These are phyloP conservation scores for Aspergillus sclerotioniger DNA, from an alignment of 495 filamentous ascomycete species.

Conservation along the genomic window DNA sequence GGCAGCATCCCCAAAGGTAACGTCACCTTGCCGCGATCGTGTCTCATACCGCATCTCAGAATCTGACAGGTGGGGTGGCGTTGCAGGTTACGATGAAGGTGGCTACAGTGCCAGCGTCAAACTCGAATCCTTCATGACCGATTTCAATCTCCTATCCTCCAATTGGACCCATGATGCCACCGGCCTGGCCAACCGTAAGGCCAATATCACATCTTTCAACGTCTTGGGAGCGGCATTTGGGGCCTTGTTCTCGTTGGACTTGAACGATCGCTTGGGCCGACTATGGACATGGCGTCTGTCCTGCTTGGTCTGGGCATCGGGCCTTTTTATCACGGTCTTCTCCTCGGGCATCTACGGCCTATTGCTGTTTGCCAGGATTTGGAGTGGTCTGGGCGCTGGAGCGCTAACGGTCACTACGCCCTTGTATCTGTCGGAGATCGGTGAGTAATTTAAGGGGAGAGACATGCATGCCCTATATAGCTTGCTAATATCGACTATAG, in stretches of 20 bases:
- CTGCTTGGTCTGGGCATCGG: constrained; percentile 39
- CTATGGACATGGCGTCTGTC: constrained; percentile 40
- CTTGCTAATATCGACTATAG: constrained; percentile 15
- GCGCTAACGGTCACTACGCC: constrained; percentile 48
- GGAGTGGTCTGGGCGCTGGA: constrained; percentile 47
- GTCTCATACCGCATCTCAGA: background rate
- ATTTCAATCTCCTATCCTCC: constrained; percentile 38
- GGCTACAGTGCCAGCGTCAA: constrained; percentile 45
- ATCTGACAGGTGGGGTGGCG: constrained; percentile 9
- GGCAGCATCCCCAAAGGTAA: constrained; percentile 47
- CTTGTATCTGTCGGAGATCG: constrained; percentile 52
- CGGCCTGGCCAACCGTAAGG: constrained; percentile 40
- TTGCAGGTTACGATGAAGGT: constrained; percentile 48
- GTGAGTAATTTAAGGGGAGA: constrained; percentile 10
- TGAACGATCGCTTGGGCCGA: constrained; percentile 45
- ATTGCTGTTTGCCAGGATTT: constrained; percentile 44
- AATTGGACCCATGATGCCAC: constrained; percentile 36
- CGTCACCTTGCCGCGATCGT: background rate
- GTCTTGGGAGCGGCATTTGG: constrained; percentile 45
- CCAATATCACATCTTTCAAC: constrained; percentile 48
- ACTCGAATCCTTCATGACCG: constrained; percentile 38
- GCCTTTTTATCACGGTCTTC: constrained; percentile 44
- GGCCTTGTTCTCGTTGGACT: constrained; percentile 34
- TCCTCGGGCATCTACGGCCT: constrained; percentile 45
- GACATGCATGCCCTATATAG: background rate